These are phyloP conservation scores for Pelargonium australe DNA, from an alignment of 441 rosid genomes.

Conservation along the genomic window DNA sequence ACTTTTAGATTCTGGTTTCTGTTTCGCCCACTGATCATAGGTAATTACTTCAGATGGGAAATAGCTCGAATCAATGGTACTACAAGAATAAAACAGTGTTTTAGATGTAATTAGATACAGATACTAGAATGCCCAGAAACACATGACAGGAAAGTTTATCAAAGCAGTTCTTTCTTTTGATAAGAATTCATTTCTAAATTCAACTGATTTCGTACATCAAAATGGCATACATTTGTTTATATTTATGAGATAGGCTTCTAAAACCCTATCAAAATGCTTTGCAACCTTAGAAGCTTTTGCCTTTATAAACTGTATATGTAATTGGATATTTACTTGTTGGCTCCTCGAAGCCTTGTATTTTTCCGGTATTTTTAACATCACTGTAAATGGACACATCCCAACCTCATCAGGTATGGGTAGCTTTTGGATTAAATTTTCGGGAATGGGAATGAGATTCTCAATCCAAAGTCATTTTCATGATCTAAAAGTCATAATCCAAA, in stretches of 20 bases:
- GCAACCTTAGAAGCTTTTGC: not conserved
- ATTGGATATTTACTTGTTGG: not conserved
- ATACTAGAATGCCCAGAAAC: not conserved
- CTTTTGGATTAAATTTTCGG: too few species aligned
- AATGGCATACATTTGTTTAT: too few species aligned
- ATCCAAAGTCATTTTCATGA: not conserved
- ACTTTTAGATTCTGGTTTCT: slow-evolving; percentile 59
- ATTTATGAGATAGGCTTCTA: too few species aligned
- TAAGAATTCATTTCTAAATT: too few species aligned
- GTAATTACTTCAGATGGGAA: slow-evolving; percentile 72
- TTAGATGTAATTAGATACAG: not conserved
- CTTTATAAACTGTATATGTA: not conserved
- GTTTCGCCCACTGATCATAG: slow-evolving; percentile 61
- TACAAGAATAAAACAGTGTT: slow-evolving; percentile 25
- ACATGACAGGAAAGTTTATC: not conserved
- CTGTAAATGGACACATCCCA: not conserved
- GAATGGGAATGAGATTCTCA: not conserved
- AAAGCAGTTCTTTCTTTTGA: not conserved
- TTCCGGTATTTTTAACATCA: not conserved
- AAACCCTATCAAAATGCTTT: not conserved
- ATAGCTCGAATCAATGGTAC: slow-evolving; percentile 39
- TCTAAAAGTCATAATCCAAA: too few species aligned
- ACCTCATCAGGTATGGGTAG: not conserved
- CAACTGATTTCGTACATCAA: too few species aligned
- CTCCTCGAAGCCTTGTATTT: not conserved